Evolutionary conservation across 176 grass and related monocot species (phyloP).

Genomic region (Carex kokanica): DNA sequence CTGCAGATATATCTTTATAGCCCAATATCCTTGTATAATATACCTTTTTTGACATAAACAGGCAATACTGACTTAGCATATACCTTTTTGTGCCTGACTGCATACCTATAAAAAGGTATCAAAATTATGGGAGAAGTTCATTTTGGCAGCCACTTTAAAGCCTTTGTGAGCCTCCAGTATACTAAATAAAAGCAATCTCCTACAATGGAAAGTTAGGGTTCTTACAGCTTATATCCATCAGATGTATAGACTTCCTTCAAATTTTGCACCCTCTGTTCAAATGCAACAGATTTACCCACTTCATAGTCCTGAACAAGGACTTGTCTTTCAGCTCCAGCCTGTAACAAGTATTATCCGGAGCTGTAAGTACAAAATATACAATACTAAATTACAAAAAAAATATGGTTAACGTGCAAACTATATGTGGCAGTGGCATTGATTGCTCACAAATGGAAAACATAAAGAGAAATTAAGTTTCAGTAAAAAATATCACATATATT

Average conservation of each 20-base stretch:
- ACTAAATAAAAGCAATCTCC: neutral
- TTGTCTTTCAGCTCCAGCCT: slow-evolving; percentile 77
- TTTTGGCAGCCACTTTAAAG: neutral
- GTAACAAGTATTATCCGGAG: slow-evolving; percentile 28
- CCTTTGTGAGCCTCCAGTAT: neutral
- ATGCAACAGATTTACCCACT: slow-evolving; percentile 73
- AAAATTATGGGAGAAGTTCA: neutral
- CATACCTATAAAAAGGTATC: neutral
- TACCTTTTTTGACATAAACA: neutral
- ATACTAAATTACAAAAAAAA: slow-evolving; percentile 12
- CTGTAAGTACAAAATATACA: slow-evolving; percentile 2
- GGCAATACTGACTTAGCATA: neutral
- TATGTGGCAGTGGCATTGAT: neutral
- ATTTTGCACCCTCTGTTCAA: slow-evolving; percentile 59
- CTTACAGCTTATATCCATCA: slow-evolving; percentile 86
- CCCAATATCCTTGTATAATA: neutral
- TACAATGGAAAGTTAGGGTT: neutral
- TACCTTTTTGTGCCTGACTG: neutral
- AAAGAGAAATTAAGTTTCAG: neutral
- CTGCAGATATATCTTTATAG: neutral
- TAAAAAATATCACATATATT: neutral
- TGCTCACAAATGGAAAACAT: neutral
- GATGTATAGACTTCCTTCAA: slow-evolving; percentile 86
- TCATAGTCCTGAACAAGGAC: slow-evolving; percentile 85
- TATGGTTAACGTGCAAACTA: neutral